Conservation (phyloP, 805 yeast genomes). For the Kuraishia ogatae region DNA sequence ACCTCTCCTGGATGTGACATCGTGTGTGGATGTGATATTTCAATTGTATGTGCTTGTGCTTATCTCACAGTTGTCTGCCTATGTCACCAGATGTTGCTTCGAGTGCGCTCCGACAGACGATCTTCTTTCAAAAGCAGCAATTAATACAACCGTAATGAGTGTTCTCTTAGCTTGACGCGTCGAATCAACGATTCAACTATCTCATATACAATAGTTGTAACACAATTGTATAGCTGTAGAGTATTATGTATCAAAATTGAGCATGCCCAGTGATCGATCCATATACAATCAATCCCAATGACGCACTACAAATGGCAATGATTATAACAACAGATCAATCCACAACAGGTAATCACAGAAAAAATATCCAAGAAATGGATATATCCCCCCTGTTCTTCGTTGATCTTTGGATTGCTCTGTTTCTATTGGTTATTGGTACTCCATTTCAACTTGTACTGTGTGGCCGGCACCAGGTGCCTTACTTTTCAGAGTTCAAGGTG, state of each 20-base stretch:
- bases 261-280: background rate
- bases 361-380: background rate
- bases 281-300: background rate
- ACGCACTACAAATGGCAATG: background rate
- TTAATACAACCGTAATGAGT: background rate
- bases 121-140: background rate
- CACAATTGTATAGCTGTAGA: background rate
- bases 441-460: slow-evolving; percentile 1
- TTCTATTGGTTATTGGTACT: background rate
- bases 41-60: too few species aligned
- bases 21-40: background rate
- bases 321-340: background rate
- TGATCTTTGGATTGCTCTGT: background rate
- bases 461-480: background rate
- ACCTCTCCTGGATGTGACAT: slow-evolving; percentile 17
- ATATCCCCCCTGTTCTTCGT: background rate
- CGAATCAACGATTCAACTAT: background rate
- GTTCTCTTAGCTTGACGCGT: background rate
- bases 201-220: background rate
- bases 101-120: too few species aligned
- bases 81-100: too few species aligned
- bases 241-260: background rate
- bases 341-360: background rate
- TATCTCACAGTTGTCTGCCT: too few species aligned
- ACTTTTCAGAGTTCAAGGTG: background rate